phyloP scores from a whole-genome alignment of 1,139 yeast genomes.

The Candida mesenterica region DNA sequence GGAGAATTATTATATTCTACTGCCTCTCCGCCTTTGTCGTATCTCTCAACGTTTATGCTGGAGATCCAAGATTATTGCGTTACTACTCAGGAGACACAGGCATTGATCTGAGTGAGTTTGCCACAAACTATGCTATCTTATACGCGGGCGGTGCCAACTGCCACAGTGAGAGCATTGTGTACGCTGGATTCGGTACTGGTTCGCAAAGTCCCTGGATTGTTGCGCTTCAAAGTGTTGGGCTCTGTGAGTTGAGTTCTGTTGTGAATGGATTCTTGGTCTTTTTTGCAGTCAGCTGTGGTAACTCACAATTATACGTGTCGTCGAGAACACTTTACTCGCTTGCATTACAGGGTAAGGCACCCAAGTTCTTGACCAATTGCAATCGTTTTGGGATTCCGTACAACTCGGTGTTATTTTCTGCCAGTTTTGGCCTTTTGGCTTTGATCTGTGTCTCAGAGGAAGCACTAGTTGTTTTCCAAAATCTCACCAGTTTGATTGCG shows the following conservation, averaged over 20 bases:
- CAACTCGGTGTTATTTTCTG: slow-evolving; percentile 61
- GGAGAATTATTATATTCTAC: slow-evolving; percentile 69
- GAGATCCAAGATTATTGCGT: slow-evolving; percentile 67
- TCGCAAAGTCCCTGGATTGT: slow-evolving; percentile 79
- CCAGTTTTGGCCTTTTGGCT: slow-evolving; percentile 58
- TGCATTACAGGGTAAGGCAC: slow-evolving; percentile 70
- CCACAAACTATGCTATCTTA: slow-evolving; percentile 33
- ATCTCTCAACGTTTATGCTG: slow-evolving; percentile 69
- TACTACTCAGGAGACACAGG: slow-evolving; percentile 44
- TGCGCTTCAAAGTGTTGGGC: slow-evolving; percentile 68
- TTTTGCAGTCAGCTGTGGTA: slow-evolving; percentile 76
- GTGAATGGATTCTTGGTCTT: slow-evolving; percentile 67
- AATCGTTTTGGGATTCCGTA: slow-evolving; percentile 71
- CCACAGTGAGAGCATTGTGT: slow-evolving; percentile 28
- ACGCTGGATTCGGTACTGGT: slow-evolving; percentile 56
- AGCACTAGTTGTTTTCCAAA: slow-evolving; percentile 65
- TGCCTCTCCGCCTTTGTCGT: slow-evolving; percentile 69
- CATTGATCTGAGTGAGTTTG: slow-evolving; percentile 22
- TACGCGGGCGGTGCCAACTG: slow-evolving; percentile 43
- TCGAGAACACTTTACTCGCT: slow-evolving; percentile 77
- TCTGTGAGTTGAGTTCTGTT: slow-evolving; percentile 60
- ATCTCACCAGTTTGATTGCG: slow-evolving; percentile 62
- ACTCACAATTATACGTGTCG: slow-evolving; percentile 74
- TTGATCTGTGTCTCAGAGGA: slow-evolving; percentile 56
- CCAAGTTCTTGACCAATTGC: slow-evolving; percentile 58